A percentile compares a stretch with the other conserved stretches of the same genome.
These are phyloP conservation scores for Avena sativa DNA, from an alignment of 176 grass and related monocot species.

Conservation along the genomic window DNA sequence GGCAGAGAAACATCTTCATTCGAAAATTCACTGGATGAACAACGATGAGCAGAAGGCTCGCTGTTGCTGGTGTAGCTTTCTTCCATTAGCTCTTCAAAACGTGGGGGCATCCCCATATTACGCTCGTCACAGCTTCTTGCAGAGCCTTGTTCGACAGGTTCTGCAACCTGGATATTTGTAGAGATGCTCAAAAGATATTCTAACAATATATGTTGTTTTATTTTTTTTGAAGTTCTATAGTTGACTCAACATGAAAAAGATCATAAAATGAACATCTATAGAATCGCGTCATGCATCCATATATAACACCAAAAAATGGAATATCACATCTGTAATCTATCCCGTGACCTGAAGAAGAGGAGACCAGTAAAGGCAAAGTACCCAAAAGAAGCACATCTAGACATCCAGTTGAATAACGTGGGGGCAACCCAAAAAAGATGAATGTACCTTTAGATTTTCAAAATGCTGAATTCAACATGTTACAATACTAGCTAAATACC, in stretches of 20 bases:
- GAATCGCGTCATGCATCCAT: slow-evolving; percentile 11
- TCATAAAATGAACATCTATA: slow-evolving; percentile 24
- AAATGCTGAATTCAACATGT: slow-evolving; percentile 31
- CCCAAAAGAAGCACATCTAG: slow-evolving; percentile 16
- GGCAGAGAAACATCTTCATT: slow-evolving; percentile 62
- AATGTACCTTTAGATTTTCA: slow-evolving; percentile 27
- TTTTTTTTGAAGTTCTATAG: neutral
- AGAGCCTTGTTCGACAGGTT: slow-evolving; percentile 40
- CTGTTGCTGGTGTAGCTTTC: slow-evolving; percentile 36
- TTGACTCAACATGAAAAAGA: slow-evolving; percentile 27
- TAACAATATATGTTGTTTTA: slow-evolving; percentile 18
- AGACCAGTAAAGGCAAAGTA: slow-evolving; percentile 5
- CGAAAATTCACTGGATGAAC: slow-evolving; percentile 43
- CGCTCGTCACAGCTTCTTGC: slow-evolving; percentile 34
- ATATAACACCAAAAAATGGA: slow-evolving; percentile 16
- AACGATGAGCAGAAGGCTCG: slow-evolving; percentile 42
- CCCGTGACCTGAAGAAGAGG: neutral
- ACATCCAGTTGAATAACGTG: slow-evolving; percentile 20
- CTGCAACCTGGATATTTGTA: slow-evolving; percentile 48
- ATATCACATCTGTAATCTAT: slow-evolving; percentile 7
- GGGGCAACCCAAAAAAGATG: slow-evolving; percentile 25
- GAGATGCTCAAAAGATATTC: slow-evolving; percentile 38
- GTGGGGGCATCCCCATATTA: slow-evolving; percentile 44
- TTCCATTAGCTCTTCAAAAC: slow-evolving; percentile 74
- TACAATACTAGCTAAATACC: neutral